A percentile compares a stretch with the other conserved stretches of the same genome.
Evolutionary conservation across 441 rosid genomes (phyloP).

Genomic region (Omphalea diandra): DNA sequence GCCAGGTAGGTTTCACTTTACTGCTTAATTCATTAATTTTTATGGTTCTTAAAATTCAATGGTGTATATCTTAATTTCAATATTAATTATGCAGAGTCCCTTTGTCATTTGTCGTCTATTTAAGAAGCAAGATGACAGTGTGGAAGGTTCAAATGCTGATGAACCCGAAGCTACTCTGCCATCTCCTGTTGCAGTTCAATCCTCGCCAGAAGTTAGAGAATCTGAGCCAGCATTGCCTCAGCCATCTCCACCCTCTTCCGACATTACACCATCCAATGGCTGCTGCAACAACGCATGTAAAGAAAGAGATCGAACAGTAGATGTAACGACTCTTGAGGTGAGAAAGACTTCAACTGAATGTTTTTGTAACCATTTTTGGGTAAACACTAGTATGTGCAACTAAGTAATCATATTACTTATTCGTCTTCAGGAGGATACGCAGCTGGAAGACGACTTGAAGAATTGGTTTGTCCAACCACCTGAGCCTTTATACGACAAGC

Average conservation of each 20-base stretch:
- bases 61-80: too few relatives aligned
- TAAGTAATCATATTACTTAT: slow-evolving; percentile 1
- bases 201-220: slow-evolving; percentile 37
- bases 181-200: slow-evolving; percentile 38
- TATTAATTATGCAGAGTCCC: slow-evolving; percentile 51
- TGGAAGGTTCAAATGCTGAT: slow-evolving; percentile 34
- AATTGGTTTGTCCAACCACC: slow-evolving; percentile 23
- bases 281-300: slow-evolving; percentile 16
- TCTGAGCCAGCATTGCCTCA: slow-evolving; percentile 44
- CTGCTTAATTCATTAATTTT: neutral
- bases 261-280: slow-evolving; percentile 20
- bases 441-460: slow-evolving; percentile 37
- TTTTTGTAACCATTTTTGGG: neutral
- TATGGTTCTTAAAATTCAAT: too few relatives aligned
- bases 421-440: slow-evolving; percentile 27
- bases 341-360: slow-evolving; percentile 16
- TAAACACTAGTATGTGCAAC: neutral
- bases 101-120: slow-evolving; percentile 79
- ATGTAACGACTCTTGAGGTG: slow-evolving; percentile 37
- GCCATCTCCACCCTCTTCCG: slow-evolving; percentile 31
- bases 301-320: slow-evolving; percentile 23
- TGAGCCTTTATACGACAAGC: slow-evolving; percentile 31
- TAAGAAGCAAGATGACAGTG: slow-evolving; percentile 52
- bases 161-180: slow-evolving; percentile 39
- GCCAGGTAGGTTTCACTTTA: slow-evolving; percentile 50